phyloP scores from a whole-genome alignment of 2,329 filamentous ascomycete genomes.

The Hypomyces rosellus region DNA sequence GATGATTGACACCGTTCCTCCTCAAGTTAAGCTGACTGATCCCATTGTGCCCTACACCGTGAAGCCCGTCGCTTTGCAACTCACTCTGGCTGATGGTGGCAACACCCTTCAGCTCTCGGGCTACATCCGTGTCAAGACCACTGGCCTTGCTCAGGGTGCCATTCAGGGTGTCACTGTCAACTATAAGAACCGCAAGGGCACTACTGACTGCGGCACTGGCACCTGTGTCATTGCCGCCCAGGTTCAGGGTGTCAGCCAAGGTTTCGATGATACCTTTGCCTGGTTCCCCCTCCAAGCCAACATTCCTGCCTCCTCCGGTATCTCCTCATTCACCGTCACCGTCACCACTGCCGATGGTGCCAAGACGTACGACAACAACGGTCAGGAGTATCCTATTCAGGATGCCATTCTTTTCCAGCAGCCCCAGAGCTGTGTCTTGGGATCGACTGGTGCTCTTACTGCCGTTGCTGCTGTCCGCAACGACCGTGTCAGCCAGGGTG shows the following conservation, averaged over 20 bases:
- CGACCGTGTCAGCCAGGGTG: slow-evolving; percentile 36
- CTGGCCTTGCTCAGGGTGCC: slow-evolving; percentile 32
- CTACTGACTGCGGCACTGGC: slow-evolving; percentile 34
- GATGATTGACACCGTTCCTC: slow-evolving; percentile 56
- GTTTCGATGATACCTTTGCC: slow-evolving; percentile 56
- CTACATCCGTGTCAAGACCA: slow-evolving; percentile 52
- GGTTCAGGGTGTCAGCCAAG: slow-evolving; percentile 42
- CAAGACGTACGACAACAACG: slow-evolving; percentile 50
- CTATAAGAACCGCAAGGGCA: slow-evolving; percentile 51
- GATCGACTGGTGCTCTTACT: slow-evolving; percentile 36
- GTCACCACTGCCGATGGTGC: slow-evolving; percentile 43
- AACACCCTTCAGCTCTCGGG: slow-evolving; percentile 44
- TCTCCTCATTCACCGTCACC: slow-evolving; percentile 54
- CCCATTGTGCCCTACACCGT: slow-evolving; percentile 50
- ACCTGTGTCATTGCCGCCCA: slow-evolving; percentile 40
- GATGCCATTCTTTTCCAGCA: slow-evolving; percentile 50
- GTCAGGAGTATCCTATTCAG: slow-evolving; percentile 46
- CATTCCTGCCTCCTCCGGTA: slow-evolving; percentile 51
- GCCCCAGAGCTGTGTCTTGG: slow-evolving; percentile 50
- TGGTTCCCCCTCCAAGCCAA: slow-evolving; percentile 44
- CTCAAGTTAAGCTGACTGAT: slow-evolving; percentile 42
- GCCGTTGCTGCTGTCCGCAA: slow-evolving; percentile 45
- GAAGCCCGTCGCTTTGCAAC: slow-evolving; percentile 53
- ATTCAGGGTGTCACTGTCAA: slow-evolving; percentile 44
- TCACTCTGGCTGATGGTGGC: slow-evolving; percentile 45